Conservation (phyloP, 1,284 basidiomycete genomes). For the Marasmius oreades region DNA sequence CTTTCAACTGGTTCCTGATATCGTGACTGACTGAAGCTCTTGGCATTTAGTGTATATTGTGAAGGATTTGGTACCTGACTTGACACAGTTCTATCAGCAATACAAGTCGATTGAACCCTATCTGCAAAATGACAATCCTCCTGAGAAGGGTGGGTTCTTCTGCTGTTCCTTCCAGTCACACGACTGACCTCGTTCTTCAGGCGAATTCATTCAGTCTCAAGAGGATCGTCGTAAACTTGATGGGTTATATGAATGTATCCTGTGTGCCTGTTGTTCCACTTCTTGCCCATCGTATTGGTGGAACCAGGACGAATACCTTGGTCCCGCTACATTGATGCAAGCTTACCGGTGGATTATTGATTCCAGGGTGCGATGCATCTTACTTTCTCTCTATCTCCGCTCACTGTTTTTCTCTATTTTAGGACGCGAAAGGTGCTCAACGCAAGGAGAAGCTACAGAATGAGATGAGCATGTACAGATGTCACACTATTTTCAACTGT, state of each 20-base stretch:
- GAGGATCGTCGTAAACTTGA: conserved; percentile 96
- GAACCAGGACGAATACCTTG: conserved; percentile 99
- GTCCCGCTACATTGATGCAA: conserved; percentile 95
- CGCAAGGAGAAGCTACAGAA: conserved; percentile 94
- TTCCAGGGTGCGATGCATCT: conserved; percentile 63
- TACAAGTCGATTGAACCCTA: conserved; percentile 99
- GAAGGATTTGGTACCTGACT: conserved; percentile 93
- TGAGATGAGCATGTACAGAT: conserved; percentile 89
- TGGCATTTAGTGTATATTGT: conserved; percentile 87
- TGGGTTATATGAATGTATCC: conserved; percentile 95
- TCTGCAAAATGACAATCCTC: conserved; percentile 89
- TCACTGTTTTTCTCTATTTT: conserved; percentile 10
- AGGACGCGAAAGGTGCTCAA: conserved; percentile 81
- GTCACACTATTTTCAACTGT: conserved; percentile 98
- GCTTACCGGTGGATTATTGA: conserved; percentile 98
- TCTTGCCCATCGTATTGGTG: conserved; percentile 98
- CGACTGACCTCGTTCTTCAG: conserved; percentile 14
- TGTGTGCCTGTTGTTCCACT: conserved; percentile 95
- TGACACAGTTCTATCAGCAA: conserved; percentile 96
- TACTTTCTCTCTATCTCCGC: conserved; percentile 2
- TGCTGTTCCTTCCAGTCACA: not conserved
- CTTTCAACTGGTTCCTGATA: not conserved
- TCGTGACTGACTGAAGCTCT: not conserved
- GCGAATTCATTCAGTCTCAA: conserved; percentile 86
- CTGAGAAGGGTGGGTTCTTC: conserved; percentile 50